These are phyloP conservation scores for Rhododendron kiyosumense DNA, from an alignment of 148 eudicot species.

Conservation along the genomic window DNA sequence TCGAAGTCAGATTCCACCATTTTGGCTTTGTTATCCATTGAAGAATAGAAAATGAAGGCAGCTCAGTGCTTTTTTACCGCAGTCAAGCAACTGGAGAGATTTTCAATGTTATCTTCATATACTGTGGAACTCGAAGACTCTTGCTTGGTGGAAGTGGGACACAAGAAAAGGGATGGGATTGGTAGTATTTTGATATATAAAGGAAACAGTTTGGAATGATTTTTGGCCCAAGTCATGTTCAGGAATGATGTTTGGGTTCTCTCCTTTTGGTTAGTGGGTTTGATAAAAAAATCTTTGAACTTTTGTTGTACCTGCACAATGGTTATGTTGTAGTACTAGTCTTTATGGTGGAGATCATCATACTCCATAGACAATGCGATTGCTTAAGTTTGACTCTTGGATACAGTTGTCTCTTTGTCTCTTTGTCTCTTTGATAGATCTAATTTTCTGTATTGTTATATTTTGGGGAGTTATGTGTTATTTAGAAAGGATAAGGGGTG, in stretches of 20 bases:
- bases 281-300: neutral
- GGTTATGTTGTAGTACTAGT: neutral
- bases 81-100: neutral
- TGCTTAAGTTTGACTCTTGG: neutral
- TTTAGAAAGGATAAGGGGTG: neutral
- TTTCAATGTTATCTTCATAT: neutral
- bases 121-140: neutral
- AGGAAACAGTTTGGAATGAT: neutral
- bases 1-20: constrained; percentile 12
- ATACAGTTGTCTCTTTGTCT: neutral
- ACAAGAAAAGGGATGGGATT: neutral
- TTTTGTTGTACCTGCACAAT: neutral
- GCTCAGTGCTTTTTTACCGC: neutral
- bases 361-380: neutral
- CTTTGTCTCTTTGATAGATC: neutral
- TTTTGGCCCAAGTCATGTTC: neutral
- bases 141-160: constrained; percentile 1
- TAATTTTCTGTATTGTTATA: neutral
- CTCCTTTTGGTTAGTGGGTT: neutral
- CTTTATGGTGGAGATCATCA: neutral
- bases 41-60: neutral
- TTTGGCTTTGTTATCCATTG: neutral
- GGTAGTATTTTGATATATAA: neutral
- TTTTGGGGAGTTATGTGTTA: neutral
- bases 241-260: neutral